phyloP scores from a whole-genome alignment of 352 stramenopile genomes.

The Phytophthora agathidicida region DNA sequence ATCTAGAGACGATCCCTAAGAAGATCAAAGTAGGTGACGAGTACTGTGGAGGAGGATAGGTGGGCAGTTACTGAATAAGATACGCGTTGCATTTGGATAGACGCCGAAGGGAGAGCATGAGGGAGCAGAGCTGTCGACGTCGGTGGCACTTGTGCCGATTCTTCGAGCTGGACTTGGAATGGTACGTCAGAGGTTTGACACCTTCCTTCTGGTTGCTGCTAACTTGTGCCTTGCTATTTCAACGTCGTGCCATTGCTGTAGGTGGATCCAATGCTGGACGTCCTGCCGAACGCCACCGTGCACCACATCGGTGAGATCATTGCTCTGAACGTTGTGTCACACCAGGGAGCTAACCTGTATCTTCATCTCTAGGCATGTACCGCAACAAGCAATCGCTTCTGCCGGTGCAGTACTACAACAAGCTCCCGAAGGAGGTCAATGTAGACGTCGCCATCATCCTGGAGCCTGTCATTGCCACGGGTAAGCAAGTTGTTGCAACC shows the following conservation, averaged over 20 bases:
- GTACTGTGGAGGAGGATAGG: not conserved
- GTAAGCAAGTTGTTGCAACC: constrained; percentile 33
- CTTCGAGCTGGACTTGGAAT: constrained; percentile 92
- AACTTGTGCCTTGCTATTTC: not conserved
- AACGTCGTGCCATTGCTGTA: constrained; percentile 45
- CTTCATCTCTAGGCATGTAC: constrained; percentile 74
- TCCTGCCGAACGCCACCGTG: constrained; percentile 95
- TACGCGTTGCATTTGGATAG: constrained; percentile 24
- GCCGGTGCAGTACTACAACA: constrained; percentile 99
- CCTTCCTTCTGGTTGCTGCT: not conserved
- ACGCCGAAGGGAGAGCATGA: constrained; percentile 77
- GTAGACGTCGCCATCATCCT: constrained; percentile 95
- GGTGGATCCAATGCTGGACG: constrained; percentile 96
- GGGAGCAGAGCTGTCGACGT: constrained; percentile 91
- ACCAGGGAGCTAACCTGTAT: constrained; percentile 2
- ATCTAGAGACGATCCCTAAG: constrained; percentile 72
- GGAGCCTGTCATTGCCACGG: constrained; percentile 96
- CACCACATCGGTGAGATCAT: constrained; percentile 96
- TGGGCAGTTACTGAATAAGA: constrained; percentile 2
- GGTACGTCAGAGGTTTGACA: constrained; percentile 34
- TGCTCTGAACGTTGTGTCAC: not conserved
- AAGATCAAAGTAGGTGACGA: constrained; percentile 70
- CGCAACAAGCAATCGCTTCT: constrained; percentile 91
- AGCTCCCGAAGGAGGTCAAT: constrained; percentile 94
- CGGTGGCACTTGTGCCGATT: constrained; percentile 96